These are phyloP conservation scores for Claviceps spartinae DNA, from an alignment of 2,329 filamentous ascomycete species.

Conservation along the genomic window DNA sequence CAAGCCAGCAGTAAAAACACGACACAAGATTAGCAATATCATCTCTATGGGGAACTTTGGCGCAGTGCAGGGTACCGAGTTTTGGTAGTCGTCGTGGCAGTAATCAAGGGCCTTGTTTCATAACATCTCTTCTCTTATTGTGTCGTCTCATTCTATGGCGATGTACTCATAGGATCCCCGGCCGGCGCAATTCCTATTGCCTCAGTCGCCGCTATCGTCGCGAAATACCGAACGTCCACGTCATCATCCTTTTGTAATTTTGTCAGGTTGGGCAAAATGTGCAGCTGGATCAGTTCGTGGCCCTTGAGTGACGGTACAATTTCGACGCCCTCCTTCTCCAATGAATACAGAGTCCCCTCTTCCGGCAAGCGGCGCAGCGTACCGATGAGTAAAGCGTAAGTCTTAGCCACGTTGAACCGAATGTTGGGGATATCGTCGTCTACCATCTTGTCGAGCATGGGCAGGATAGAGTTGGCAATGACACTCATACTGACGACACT, in stretches of 20 bases:
- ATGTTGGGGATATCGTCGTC: constrained; percentile 96
- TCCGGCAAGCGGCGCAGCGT: constrained; percentile 86
- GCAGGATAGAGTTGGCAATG: constrained; percentile 83
- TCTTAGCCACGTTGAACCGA: constrained; percentile 98
- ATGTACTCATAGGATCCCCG: constrained; percentile 51
- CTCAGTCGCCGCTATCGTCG: constrained; percentile 67
- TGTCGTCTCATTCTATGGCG: constrained; percentile 38
- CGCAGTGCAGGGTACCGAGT: not conserved
- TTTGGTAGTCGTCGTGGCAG: constrained; percentile 3
- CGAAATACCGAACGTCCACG: constrained; percentile 96
- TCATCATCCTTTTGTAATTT: constrained; percentile 96
- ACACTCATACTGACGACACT: constrained; percentile 87
- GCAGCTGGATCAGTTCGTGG: constrained; percentile 69
- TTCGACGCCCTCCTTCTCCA: constrained; percentile 63
- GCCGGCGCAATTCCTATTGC: constrained; percentile 32
- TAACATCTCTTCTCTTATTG: constrained; percentile 24
- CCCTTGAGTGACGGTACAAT: constrained; percentile 55
- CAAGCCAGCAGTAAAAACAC: not conserved
- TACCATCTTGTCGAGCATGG: constrained; percentile 90
- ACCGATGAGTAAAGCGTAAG: constrained; percentile 77
- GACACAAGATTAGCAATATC: not conserved
- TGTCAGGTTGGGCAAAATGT: constrained; percentile 78
- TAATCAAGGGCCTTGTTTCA: constrained; percentile 37
- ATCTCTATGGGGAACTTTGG: not conserved
- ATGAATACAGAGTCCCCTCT: constrained; percentile 68